Conservation (phyloP, 2,329 filamentous ascomycete species). For the Cladophialophora immunda region DNA sequence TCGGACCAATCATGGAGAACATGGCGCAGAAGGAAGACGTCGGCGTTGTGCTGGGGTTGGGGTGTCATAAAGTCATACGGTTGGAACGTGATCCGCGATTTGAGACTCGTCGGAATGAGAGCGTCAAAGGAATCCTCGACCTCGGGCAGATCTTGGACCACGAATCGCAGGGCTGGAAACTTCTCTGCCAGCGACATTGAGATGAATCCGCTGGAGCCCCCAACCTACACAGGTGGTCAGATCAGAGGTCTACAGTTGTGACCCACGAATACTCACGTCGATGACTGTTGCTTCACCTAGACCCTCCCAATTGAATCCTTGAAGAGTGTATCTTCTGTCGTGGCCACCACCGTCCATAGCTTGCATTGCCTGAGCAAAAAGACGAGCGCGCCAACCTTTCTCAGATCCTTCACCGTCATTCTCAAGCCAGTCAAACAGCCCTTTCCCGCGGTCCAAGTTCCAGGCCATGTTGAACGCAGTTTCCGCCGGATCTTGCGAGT, state of each 20-base stretch:
- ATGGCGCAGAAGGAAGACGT: slow-evolving; percentile 39
- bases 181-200: slow-evolving; percentile 30
- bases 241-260: not conserved
- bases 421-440: slow-evolving; percentile 46
- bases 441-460: slow-evolving; percentile 25
- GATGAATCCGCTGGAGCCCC: slow-evolving; percentile 28
- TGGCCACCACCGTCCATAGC: slow-evolving; percentile 57
- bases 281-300: slow-evolving; percentile 61
- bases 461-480: slow-evolving; percentile 44
- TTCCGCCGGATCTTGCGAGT: slow-evolving; percentile 31
- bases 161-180: slow-evolving; percentile 24
- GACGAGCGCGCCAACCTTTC: slow-evolving; percentile 23
- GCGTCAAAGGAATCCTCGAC: slow-evolving; percentile 27
- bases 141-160: slow-evolving; percentile 29
- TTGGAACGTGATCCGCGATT: slow-evolving; percentile 29
- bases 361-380: slow-evolving; percentile 66
- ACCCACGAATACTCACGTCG: slow-evolving; percentile 46
- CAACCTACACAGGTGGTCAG: slow-evolving; percentile 23
- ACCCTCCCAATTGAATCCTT: slow-evolving; percentile 63
- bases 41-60: slow-evolving; percentile 41
- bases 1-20: slow-evolving; percentile 42
- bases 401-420: slow-evolving; percentile 49
- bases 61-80: slow-evolving; percentile 47
- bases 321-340: slow-evolving; percentile 63
- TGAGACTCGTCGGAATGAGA: slow-evolving; percentile 19